Base-by-base conservation (phyloP, 2,329 filamentous ascomycete species). In the Talaromyces pinophilus region DNA sequence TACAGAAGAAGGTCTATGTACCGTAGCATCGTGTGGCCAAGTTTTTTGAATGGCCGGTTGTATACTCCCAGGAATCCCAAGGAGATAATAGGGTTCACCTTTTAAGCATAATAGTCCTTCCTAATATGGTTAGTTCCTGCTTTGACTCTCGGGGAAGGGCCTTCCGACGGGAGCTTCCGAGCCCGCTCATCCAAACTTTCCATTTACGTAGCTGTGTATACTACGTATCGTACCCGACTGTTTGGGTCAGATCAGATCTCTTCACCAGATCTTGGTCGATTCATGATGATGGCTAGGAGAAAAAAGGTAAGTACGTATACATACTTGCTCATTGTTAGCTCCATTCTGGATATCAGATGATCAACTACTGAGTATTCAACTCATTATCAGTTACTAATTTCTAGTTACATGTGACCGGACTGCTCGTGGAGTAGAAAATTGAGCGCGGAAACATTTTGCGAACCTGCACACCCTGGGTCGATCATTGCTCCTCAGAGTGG, bases 81-180 rank as follows among this genome's bases (percentile, higher is more conserved):
- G 44, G 25, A 11, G 44, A 22, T 48, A 15, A 19, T 30, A 33
- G 28, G 17, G 30, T 19, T 54, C 30, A 8, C 50, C 10, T 28
- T 54, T 54, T 54, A 54, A 54, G 28, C 52, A 55, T 55, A 13
- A 35, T 8, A 13, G 40, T 40, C 44, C 46, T 52, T 22, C 44
- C 33, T 62, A 52, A 25, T 50, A 19, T 1, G 35, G 22, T 42
- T 63, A 63, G 61, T 19, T 55, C 35, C 35, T 22, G 61, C 48
- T 55, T 52, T 28, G 46, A 40, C 42, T 25, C 28, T 19, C 30
- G 33, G 61, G 35, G 48, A 50, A 50, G 48, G 35, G 28, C 13
- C 48, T n/a, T 40, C 13, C 61, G 61, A 42, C 61, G 61, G 61
- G 61, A 54, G 22, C 8, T 40, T n/a, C 59, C 59, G 59, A 62